phyloP scores from a whole-genome alignment of 2,329 filamentous ascomycete species.

The Aureobasidium namibiae region DNA sequence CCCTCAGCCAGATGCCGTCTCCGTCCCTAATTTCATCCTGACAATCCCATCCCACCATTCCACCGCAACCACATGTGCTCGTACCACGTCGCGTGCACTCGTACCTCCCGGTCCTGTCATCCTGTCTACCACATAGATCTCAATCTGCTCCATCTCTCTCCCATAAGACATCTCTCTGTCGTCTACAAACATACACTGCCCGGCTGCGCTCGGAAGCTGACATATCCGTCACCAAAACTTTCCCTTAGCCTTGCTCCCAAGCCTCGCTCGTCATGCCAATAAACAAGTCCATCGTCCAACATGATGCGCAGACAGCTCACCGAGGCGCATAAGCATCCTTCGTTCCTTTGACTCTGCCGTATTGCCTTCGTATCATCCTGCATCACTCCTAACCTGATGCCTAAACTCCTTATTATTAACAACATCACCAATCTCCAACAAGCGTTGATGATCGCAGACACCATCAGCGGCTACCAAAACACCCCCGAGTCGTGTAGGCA shows the following conservation, averaged over 20 bases:
- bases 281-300: not conserved
- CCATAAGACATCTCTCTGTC: not conserved
- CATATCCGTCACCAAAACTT: constrained; percentile 1
- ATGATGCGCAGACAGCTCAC: not conserved
- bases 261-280: constrained; percentile 11
- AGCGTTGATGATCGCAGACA: not conserved
- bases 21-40: not conserved
- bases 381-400: not conserved
- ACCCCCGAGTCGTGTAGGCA: not conserved
- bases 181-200: not conserved
- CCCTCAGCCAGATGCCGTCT: not conserved
- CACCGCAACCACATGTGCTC: not conserved
- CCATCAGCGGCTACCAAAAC: not conserved
- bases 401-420: too few species aligned
- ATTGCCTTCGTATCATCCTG: not conserved
- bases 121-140: too few species aligned
- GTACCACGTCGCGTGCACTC: not conserved
- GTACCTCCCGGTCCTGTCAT: too few species aligned
- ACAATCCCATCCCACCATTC: not conserved
- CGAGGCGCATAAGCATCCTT: not conserved
- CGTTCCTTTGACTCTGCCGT: not conserved
- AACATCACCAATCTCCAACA: not conserved
- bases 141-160: not conserved
- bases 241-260: constrained; percentile 1
- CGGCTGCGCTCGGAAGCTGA: constrained; percentile 7